Percentiles rank a stretch among this genome's conserved stretches.
Evolutionary conservation across 768 basidiomycete species (phyloP).

Genomic region (Inosperma sp.): DNA sequence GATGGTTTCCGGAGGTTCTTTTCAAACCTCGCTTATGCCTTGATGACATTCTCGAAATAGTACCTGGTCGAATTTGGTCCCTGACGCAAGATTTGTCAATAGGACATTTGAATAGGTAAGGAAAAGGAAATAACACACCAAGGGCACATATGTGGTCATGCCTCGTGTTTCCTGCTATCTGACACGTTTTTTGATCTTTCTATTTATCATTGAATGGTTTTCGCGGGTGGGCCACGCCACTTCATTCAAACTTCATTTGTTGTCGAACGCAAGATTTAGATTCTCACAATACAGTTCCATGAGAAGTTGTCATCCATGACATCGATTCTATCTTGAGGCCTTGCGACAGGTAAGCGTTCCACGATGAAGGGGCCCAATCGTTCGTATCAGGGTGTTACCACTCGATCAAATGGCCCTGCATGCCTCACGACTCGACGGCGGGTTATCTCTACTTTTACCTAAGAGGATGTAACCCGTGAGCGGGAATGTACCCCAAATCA

Average conservation of each 20-base stretch:
- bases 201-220: background rate
- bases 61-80: background rate
- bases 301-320: no score
- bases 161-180: conserved; percentile 2
- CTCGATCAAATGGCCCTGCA: background rate
- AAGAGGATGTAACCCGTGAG: background rate
- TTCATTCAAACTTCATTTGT: background rate
- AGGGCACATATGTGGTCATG: background rate
- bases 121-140: background rate
- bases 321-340: no score
- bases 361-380: no score
- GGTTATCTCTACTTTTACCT: background rate
- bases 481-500: background rate
- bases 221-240: no score
- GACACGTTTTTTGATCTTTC: conserved; percentile 3
- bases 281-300: no score
- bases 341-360: no score
- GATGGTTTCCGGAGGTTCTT: no score
- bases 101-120: background rate
- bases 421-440: background rate
- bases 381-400: no score
- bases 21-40: no score
- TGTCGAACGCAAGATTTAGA: background rate
- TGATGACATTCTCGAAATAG: no score
- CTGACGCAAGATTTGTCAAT: background rate